These are phyloP conservation scores for Carnegiea gigantea DNA, from an alignment of 179 eudicot species.

Conservation along the genomic window DNA sequence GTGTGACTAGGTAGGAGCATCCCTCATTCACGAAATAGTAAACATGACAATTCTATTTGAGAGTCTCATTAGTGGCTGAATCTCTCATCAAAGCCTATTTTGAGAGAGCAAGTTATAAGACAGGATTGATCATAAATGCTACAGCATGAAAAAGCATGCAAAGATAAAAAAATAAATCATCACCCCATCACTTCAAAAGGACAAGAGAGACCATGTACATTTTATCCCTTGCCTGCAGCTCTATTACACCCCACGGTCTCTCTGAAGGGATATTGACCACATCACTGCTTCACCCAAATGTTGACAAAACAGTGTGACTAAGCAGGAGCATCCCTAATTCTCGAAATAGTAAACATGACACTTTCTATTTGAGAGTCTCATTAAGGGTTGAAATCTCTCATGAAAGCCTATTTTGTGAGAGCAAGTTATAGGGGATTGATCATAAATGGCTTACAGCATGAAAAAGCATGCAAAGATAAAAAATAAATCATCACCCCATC, in stretches of 20 bases:
- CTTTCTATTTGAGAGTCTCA: conserved; percentile 1
- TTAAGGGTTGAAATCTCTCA: not conserved
- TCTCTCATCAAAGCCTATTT: not conserved
- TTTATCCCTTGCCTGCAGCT: not conserved
- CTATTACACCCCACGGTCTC: no score
- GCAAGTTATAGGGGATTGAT: not conserved
- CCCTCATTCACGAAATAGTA: not conserved
- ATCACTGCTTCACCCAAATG: not conserved
- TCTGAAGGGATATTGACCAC: not conserved
- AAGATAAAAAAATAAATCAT: not conserved
- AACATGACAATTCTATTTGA: not conserved
- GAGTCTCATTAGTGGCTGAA: not conserved
- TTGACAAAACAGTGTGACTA: not conserved
- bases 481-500: not conserved
- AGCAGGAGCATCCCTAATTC: not conserved
- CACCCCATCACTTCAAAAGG: not conserved
- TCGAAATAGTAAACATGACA: not conserved
- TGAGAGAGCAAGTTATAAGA: not conserved
- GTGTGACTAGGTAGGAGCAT: not conserved
- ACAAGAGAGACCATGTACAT: not conserved
- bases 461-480: not conserved
- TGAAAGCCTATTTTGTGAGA: not conserved
- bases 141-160: not conserved
- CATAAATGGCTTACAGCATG: not conserved
- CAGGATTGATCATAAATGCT: not conserved